Base-by-base conservation (phyloP, 495 filamentous ascomycete genomes). In the Tuber brumale region DNA sequence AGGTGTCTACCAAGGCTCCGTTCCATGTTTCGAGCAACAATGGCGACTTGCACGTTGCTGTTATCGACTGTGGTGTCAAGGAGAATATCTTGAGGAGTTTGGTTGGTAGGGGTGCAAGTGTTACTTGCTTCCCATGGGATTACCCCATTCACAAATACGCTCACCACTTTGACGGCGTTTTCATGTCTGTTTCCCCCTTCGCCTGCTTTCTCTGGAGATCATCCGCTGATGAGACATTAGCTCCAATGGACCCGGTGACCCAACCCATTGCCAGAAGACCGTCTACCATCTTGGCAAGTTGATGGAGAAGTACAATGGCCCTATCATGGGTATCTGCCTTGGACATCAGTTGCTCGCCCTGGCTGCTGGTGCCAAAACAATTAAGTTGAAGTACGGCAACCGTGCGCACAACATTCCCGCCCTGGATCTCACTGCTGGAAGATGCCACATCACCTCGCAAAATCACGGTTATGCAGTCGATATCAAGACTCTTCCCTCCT, bases 381-480 rank as follows among this genome's bases (percentile, higher is more conserved):
- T 96, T 84, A 97, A 97, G 89, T 88, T 97, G 82, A 97, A 96
- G 87, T 97, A 97, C 84, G 94, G 94, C 83, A 97, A 97, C 89
- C 91, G 94, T 79, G 94, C 93, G 48, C 93, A 99, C 88, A 99
- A 99, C 86, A 98, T 99, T 80, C 95, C 95, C 23, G 93, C 94
- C 72, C 87, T 98, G 69, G 96, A 98, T 82, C 87, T 96, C 83
- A 96, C 93, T 73, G 97, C 95, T 43, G 96, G 96, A 39, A 92
- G 93, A 84, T 98, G 95, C 90, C 95, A 98, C 87, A 98, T 98
- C 86, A 98, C 95, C 70, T 92, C 89, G 82, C 95, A 99, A 87
- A 99, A 99, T 86, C 95, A 99, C 85, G 95, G 95, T 70, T 99
- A 99, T 82, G 95, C 95, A 27, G 94, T 99, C 70, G 95, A 98